phyloP scores from a whole-genome alignment of 2,329 filamentous ascomycete genomes.

The Whalleya microplaca region DNA sequence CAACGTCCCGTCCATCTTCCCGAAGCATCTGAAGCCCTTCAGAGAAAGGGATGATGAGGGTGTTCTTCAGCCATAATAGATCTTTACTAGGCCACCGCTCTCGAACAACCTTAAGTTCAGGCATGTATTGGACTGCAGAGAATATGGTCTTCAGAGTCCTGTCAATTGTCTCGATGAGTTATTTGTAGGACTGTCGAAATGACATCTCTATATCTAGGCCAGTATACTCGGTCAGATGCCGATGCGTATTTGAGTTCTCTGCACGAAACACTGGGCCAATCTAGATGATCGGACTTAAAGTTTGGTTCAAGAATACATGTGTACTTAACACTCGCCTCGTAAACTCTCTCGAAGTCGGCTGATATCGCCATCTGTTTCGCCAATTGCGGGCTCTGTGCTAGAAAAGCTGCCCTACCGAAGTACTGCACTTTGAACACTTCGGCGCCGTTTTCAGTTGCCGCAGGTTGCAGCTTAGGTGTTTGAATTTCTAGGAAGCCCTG shows the following conservation, averaged over 20 bases:
- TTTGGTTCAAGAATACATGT: neutral
- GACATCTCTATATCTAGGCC: constrained; percentile 93
- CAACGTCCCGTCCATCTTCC: constrained; percentile 74
- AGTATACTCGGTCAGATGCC: constrained; percentile 93
- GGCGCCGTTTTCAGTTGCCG: constrained; percentile 86
- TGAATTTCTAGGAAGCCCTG: constrained; percentile 90
- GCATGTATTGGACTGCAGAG: constrained; percentile 52
- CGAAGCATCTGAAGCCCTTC: constrained; percentile 81
- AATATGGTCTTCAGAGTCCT: constrained; percentile 82
- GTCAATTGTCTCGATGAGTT: constrained; percentile 79
- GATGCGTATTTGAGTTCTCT: constrained; percentile 93
- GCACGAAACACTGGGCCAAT: constrained; percentile 89
- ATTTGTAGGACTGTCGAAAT: constrained; percentile 85
- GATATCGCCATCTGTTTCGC: constrained; percentile 93
- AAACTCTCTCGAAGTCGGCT: constrained; percentile 70
- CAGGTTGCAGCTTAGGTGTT: constrained; percentile 86
- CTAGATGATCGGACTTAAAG: constrained; percentile 71
- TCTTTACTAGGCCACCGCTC: constrained; percentile 85
- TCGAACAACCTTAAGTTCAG: constrained; percentile 77
- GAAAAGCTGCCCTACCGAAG: constrained; percentile 82
- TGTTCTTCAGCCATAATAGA: constrained; percentile 84
- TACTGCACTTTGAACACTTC: constrained; percentile 92
- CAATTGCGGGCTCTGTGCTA: constrained; percentile 89
- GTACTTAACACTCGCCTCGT: constrained; percentile 3
- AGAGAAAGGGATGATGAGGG: constrained; percentile 76